These are phyloP conservation scores for Syzygium grande DNA, from an alignment of 345 rosid species.

Conservation along the genomic window DNA sequence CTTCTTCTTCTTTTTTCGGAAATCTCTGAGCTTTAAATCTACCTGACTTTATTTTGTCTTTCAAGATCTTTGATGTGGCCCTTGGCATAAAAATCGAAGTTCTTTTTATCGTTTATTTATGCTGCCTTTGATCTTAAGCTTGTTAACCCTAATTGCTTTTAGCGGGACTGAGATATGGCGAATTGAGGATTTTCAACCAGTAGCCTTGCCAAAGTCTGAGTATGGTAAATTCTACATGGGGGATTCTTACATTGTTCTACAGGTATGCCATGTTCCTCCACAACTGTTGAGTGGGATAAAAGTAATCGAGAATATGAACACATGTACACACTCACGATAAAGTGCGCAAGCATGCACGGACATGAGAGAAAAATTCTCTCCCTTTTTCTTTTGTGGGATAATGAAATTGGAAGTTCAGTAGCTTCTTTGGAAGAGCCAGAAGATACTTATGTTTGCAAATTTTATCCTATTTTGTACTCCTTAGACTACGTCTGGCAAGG, in stretches of 20 bases:
- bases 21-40: neutral
- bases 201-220: slow-evolving; percentile 73
- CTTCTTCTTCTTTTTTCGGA: neutral
- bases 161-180: slow-evolving; percentile 99
- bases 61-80: neutral
- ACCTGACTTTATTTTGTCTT: neutral
- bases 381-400: neutral
- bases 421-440: neutral
- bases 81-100: neutral
- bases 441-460: neutral
- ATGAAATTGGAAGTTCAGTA: neutral
- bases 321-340: neutral
- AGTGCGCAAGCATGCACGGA: neutral
- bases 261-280: slow-evolving; percentile 31
- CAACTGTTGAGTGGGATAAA: neutral
- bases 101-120: neutral
- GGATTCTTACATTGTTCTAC: slow-evolving; percentile 86
- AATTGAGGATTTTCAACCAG: slow-evolving; percentile 91
- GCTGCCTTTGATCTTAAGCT: slow-evolving; percentile 8
- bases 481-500: slow-evolving; percentile 75
- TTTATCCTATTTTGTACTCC: slow-evolving; percentile 1
- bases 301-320: neutral
- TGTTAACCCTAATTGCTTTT: slow-evolving; percentile 52
- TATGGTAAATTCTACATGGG: slow-evolving; percentile 97
- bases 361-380: neutral